Evolutionary conservation across 2,329 filamentous ascomycete species (phyloP).

Genomic region (Diatrype stigma): DNA sequence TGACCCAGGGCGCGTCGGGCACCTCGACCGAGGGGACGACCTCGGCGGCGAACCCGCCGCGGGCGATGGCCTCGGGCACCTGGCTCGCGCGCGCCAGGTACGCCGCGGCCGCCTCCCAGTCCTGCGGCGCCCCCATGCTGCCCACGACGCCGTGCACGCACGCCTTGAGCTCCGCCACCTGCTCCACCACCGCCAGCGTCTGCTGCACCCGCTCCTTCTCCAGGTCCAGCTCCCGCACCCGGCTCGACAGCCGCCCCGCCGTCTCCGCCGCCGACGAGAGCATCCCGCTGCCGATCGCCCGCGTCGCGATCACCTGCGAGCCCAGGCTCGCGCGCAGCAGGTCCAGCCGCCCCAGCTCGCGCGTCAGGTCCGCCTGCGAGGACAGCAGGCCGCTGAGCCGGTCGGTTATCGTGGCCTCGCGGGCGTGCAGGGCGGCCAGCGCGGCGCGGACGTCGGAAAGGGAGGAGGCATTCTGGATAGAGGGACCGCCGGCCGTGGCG

Average conservation of each 20-base stretch:
- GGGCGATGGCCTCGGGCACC: constrained; percentile 74
- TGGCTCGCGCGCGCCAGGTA: constrained; percentile 81
- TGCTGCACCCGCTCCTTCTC: constrained; percentile 90
- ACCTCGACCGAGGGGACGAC: constrained; percentile 96
- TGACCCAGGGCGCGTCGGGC: constrained; percentile 83
- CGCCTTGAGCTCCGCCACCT: constrained; percentile 93
- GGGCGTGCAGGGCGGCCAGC: constrained; percentile 68
- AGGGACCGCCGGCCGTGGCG: constrained; percentile 18
- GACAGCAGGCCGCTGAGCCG: constrained; percentile 73
- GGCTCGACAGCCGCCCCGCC: constrained; percentile 77
- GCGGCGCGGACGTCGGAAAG: constrained; percentile 76
- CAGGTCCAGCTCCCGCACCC: constrained; percentile 81
- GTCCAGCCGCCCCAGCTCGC: constrained; percentile 83
- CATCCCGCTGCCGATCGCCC: constrained; percentile 85
- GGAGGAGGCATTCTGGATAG: constrained; percentile 67
- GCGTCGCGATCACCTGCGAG: constrained; percentile 77
- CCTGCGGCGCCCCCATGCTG: constrained; percentile 95
- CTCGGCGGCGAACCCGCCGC: constrained; percentile 81
- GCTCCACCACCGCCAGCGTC: constrained; percentile 87
- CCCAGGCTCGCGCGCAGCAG: constrained; percentile 83
- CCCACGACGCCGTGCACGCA: constrained; percentile 92
- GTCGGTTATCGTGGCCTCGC: constrained; percentile 69
- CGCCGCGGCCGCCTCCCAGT: constrained; percentile 94
- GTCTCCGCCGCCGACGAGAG: constrained; percentile 81
- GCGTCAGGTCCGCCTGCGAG: constrained; percentile 80